phyloP scores from a whole-genome alignment of 2,329 filamentous ascomycete species.

The Hymenoscyphus infarciens region DNA sequence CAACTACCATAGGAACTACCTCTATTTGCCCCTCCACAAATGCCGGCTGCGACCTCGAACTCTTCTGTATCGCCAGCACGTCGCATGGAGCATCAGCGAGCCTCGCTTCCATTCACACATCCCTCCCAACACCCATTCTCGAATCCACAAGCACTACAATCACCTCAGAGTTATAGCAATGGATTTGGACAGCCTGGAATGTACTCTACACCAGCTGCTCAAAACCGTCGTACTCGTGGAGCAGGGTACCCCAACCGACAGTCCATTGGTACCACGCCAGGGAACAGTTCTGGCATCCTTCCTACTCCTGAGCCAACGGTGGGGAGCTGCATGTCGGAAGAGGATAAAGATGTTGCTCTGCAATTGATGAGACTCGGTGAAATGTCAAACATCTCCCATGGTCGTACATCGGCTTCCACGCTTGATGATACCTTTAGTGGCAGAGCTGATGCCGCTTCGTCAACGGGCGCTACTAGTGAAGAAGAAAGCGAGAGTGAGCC shows the following conservation, averaged over 20 bases:
- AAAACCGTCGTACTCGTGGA: slow-evolving; percentile 64
- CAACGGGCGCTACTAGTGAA: slow-evolving; percentile 79
- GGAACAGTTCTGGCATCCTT: slow-evolving; percentile 58
- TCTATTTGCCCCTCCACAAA: slow-evolving; percentile 89
- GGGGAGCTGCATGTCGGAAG: slow-evolving; percentile 93
- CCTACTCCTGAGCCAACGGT: slow-evolving; percentile 97
- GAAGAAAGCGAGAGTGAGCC: slow-evolving; percentile 65
- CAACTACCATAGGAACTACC: slow-evolving; percentile 72
- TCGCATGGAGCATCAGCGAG: slow-evolving; percentile 67
- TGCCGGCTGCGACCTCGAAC: slow-evolving; percentile 91
- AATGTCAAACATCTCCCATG: slow-evolving; percentile 88
- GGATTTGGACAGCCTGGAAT: slow-evolving; percentile 52
- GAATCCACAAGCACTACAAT: slow-evolving; percentile 74
- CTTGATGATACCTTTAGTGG: slow-evolving; percentile 92
- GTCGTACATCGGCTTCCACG: slow-evolving; percentile 88
- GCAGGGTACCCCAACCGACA: slow-evolving; percentile 47
- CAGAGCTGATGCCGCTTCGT: slow-evolving; percentile 78
- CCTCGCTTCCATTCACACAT: slow-evolving; percentile 71
- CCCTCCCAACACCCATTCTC: slow-evolving; percentile 76
- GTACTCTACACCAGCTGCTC: slow-evolving; percentile 63
- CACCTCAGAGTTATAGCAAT: slow-evolving; percentile 71
- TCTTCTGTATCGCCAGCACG: slow-evolving; percentile 94
- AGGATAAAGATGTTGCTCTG: slow-evolving; percentile 88
- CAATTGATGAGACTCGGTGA: slow-evolving; percentile 95
- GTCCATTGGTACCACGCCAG: slow-evolving; percentile 41